phyloP scores from a whole-genome alignment of 2,329 filamentous ascomycete genomes.

The Aspergillus fumigatus region DNA sequence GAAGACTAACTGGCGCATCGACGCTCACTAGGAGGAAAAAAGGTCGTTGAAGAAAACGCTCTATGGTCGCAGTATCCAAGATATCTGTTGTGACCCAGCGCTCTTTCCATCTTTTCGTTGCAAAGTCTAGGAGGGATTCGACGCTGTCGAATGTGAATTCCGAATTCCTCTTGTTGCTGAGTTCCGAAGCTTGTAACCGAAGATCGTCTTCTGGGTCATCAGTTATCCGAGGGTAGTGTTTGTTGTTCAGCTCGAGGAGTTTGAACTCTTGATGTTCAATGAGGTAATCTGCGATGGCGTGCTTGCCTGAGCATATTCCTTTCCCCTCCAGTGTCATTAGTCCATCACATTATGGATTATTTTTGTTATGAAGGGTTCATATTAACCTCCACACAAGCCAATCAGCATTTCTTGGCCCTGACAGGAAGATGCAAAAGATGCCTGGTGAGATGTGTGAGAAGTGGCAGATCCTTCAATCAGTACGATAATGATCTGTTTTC shows the following conservation, averaged over 20 bases:
- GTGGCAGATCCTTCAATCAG: neutral
- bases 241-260: constrained; percentile 57
- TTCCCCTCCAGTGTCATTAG: constrained; percentile 12
- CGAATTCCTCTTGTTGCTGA: constrained; percentile 14
- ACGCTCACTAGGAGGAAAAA: constrained; percentile 93
- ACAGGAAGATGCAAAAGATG: constrained; percentile 1
- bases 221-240: constrained; percentile 17
- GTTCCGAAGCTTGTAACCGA: constrained; percentile 22
- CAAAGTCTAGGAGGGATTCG: constrained; percentile 72
- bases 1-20: constrained; percentile 78
- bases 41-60: constrained; percentile 71
- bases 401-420: constrained; percentile 42
- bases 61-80: constrained; percentile 65
- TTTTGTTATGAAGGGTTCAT: neutral
- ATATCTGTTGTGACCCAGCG: constrained; percentile 86
- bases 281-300: constrained; percentile 82
- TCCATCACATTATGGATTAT: constrained; percentile 1
- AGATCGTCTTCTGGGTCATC: constrained; percentile 26
- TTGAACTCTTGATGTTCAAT: constrained; percentile 79
- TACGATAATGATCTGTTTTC: neutral
- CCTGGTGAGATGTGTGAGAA: neutral
- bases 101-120: constrained; percentile 77
- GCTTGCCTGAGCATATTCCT: constrained; percentile 94
- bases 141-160: constrained; percentile 54
- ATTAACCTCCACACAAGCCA: constrained; percentile 48